These are phyloP conservation scores for Dicorynia guianensis DNA, from an alignment of 306 rosid genomes.

Conservation along the genomic window DNA sequence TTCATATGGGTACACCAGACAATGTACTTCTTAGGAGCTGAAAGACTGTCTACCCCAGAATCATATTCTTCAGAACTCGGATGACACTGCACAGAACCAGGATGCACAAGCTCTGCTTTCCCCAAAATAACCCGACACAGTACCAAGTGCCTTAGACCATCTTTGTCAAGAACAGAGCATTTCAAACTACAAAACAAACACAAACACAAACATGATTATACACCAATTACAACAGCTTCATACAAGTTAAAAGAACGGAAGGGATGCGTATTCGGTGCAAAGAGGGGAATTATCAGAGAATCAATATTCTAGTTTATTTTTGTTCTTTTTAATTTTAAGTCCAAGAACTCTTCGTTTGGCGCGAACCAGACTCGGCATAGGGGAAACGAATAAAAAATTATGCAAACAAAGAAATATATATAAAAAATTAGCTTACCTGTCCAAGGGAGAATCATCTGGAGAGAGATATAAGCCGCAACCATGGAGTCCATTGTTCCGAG, in stretches of 20 bases:
- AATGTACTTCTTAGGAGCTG: slow-evolving; percentile 64
- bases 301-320: too few relatives aligned
- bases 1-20: slow-evolving; percentile 74
- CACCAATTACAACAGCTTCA: slow-evolving; percentile 5
- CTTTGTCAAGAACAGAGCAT: slow-evolving; percentile 51
- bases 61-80: slow-evolving; percentile 71
- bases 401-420: not conserved
- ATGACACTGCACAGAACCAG: slow-evolving; percentile 61
- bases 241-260: not conserved
- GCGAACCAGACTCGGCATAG: too few relatives aligned
- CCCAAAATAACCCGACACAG: slow-evolving; percentile 88
- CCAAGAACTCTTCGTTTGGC: too few relatives aligned
- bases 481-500: slow-evolving; percentile 37
- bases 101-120: slow-evolving; percentile 61
- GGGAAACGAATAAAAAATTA: not conserved
- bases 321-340: too few relatives aligned
- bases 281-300: too few relatives aligned
- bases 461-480: slow-evolving; percentile 64
- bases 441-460: slow-evolving; percentile 64
- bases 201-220: not conserved
- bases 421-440: slow-evolving; percentile 51
- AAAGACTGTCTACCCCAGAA: slow-evolving; percentile 72
- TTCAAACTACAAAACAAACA: slow-evolving; percentile 51
- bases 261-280: too few relatives aligned
- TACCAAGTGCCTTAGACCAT: slow-evolving; percentile 72